A percentile compares a stretch with the other conserved stretches of the same genome.
These are phyloP conservation scores for Microcera coccophila DNA, from an alignment of 2,329 filamentous ascomycete genomes.

Conservation along the genomic window DNA sequence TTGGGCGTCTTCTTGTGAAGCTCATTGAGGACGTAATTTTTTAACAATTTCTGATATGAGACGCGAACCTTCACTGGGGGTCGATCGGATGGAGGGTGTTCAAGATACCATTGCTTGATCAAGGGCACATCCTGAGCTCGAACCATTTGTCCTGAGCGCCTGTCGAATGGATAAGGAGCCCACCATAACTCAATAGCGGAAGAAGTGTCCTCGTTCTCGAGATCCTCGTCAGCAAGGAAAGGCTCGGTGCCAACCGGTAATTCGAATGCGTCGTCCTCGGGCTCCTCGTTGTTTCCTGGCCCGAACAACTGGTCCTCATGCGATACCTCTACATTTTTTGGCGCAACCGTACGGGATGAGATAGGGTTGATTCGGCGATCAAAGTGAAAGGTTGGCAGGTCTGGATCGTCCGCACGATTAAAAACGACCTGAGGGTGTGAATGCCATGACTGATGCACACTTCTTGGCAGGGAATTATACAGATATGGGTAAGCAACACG, in stretches of 20 bases:
- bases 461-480: slow-evolving; percentile 93
- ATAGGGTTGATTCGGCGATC: slow-evolving; percentile 98
- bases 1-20: slow-evolving; percentile 94
- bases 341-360: slow-evolving; percentile 86
- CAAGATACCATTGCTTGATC: slow-evolving; percentile 97
- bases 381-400: slow-evolving; percentile 93
- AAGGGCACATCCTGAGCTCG: slow-evolving; percentile 94
- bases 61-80: slow-evolving; percentile 96
- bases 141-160: slow-evolving; percentile 91
- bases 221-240: slow-evolving; percentile 83
- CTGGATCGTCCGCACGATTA: slow-evolving; percentile 79
- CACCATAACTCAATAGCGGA: slow-evolving; percentile 95
- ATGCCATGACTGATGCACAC: slow-evolving; percentile 90
- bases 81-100: slow-evolving; percentile 79
- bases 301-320: slow-evolving; percentile 96
- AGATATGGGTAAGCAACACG: slow-evolving; percentile 90
- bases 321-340: slow-evolving; percentile 87
- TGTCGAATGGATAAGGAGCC: slow-evolving; percentile 95
- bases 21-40: slow-evolving; percentile 94
- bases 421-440: slow-evolving; percentile 92
- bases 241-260: slow-evolving; percentile 77
- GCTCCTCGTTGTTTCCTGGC: slow-evolving; percentile 65
- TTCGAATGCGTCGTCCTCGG: slow-evolving; percentile 79
- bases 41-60: slow-evolving; percentile 95
- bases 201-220: slow-evolving; percentile 85